Evolutionary conservation across 306 rosid genomes (phyloP).

Genomic region (Inga laurina): DNA sequence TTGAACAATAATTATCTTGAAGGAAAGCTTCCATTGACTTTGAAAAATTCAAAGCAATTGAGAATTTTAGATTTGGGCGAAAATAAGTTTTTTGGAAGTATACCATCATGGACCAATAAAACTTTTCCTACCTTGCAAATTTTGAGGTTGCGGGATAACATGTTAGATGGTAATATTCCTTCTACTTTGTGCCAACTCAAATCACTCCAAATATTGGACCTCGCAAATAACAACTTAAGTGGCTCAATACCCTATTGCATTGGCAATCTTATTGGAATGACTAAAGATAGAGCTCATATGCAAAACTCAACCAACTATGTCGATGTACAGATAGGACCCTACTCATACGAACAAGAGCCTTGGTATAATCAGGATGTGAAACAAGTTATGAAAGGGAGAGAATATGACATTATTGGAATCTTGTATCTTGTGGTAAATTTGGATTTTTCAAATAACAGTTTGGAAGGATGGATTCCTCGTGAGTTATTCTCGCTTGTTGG

Average conservation of each 20-base stretch:
- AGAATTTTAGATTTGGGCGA: too few relatives aligned
- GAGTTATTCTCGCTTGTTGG: too few relatives aligned
- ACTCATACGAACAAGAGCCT: rapidly evolving
- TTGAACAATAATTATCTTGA: too few relatives aligned
- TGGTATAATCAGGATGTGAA: background rate
- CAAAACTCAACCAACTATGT: too few relatives aligned
- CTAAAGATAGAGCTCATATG: background rate
- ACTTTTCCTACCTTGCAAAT: background rate
- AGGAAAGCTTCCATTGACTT: too few relatives aligned
- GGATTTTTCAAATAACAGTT: too few relatives aligned
- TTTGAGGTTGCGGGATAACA: background rate
- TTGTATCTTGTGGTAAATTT: background rate
- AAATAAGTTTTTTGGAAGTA: too few relatives aligned
- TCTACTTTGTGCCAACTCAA: background rate
- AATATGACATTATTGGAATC: background rate
- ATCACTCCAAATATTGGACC: background rate
- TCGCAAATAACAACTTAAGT: background rate
- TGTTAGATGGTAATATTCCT: too few relatives aligned
- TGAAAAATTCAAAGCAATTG: too few relatives aligned
- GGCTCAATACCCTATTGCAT: background rate
- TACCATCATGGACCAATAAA: background rate
- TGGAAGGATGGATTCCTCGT: too few relatives aligned
- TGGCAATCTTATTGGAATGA: background rate
- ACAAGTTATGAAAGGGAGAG: background rate
- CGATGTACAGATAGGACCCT: too few relatives aligned